Base-by-base conservation (phyloP, 2,329 filamentous ascomycete genomes). In the Furcasterigmium sp. region DNA sequence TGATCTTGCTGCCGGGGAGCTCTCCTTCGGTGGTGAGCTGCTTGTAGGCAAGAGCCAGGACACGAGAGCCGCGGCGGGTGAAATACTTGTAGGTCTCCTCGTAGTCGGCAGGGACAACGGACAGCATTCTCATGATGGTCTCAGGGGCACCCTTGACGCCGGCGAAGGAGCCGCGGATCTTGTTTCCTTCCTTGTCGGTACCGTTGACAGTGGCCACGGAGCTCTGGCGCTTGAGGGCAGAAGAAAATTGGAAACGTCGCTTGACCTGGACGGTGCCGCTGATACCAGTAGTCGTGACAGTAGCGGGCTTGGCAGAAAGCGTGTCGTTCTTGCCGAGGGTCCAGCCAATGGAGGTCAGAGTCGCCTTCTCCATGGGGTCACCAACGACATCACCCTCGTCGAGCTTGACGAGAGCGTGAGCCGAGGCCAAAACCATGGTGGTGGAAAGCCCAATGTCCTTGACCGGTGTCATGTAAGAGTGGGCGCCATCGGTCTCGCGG, bases 61-160 rank as follows among this genome's bases (percentile, higher is more conserved):
- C 93, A 71, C 93, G 87, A 35, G 90, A 94, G 54, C 93, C 93
- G 55, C 94, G 95, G 50, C 93, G 82, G 43, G 91, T 97, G 59
- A 97, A 98, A 69, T 95, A 89, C 67, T 97, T 98, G 78, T 83
- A 98, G 0, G 93, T 98, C 68, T 97, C 93, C 62, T 98, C 93
- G 58, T 98, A 98, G 60, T 95, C 82, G 2, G 81, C 75, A 8
- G 93, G 93, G 9, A 89, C 79, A 26, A 84, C 76, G 28, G 88
- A 76, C 48, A 98, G 76, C 87, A 96, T 96, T 60, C 87, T 91
- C 64, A 88, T 83, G 56, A 98, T 96, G 1, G 93, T 98, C 69
- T 98, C 93, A 1, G 93, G 93, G 8, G 93, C 93, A 60, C 93
- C 93, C 70, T 98, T 98, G 52, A 97, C 93, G 62, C 84, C 89